Conservation (phyloP, 345 rosid genomes). For the Excoecaria agallocha region DNA sequence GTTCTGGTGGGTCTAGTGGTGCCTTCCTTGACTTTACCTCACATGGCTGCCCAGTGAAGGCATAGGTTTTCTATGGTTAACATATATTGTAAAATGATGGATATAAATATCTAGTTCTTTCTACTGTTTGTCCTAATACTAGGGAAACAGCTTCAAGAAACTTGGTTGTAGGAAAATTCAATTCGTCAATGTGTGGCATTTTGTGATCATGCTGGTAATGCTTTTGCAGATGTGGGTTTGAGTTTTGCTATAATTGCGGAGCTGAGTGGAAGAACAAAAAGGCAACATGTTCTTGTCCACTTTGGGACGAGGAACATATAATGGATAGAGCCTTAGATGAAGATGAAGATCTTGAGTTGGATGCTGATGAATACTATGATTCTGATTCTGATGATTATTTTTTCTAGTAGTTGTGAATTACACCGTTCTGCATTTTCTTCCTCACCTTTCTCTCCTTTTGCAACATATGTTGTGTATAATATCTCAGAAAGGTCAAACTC, state of each 20-base stretch:
- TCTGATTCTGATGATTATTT: not conserved
- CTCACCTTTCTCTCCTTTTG: too few species aligned
- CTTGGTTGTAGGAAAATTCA: not conserved
- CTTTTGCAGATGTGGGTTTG: constrained; percentile 48
- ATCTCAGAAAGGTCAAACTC: too few species aligned
- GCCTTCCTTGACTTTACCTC: not conserved
- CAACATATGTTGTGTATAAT: too few species aligned
- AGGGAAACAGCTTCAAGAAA: not conserved
- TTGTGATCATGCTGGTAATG: constrained; percentile 6
- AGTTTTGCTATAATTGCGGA: constrained; percentile 75
- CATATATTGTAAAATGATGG: not conserved
- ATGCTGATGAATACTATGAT: not conserved
- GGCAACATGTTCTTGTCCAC: constrained; percentile 56
- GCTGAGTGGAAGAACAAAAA: constrained; percentile 53
- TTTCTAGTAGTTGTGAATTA: too few species aligned
- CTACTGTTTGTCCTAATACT: not conserved
- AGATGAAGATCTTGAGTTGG: not conserved
- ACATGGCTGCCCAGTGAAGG: not conserved
- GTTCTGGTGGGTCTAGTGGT: too few species aligned
- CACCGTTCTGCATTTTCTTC: too few species aligned
- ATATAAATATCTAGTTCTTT: not conserved
- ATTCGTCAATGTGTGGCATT: not conserved
- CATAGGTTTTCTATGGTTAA: not conserved
- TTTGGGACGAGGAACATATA: constrained; percentile 48
- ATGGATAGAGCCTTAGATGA: not conserved